Base-by-base conservation (phyloP, 1,284 basidiomycete species). In the Testicularia cyperi region DNA sequence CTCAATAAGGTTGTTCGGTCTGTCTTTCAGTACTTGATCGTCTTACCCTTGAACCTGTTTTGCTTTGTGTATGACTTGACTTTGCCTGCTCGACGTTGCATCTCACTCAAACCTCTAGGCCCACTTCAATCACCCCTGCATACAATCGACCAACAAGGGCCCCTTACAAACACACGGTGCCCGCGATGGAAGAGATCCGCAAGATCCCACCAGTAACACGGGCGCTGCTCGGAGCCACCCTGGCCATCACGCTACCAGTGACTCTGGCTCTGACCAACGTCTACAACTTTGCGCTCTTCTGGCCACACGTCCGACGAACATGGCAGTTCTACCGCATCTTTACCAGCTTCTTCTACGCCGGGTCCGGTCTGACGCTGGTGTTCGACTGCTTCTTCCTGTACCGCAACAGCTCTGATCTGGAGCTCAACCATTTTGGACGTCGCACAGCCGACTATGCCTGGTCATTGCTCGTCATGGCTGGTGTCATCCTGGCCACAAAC, bases 191-290 rank as follows among this genome's bases (percentile, higher is more conserved):
- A 19, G 58, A 62, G 38, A 56, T 62, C 37, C 52, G 52, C 52
- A 89, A 90, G 79, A 88, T 92, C 3, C 90, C 90, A 0, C 86
- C 88, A 33, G 86, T 92, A 16, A 92, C 90, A 3, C 83, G 89
- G 23, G 84, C 85, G 51, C 75, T 90, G 16, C 81, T 85, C 38
- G 79, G 78, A 9, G 85, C 86, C 1, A 83, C 84, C 3, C 71
- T 86, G 2, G 82, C 78, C 0, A 78, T 90, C 27, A 83, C 88
- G 0, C 24, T 86, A 0, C 83, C 88, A 0, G 79, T 82, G 27
- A 75, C 88, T 48, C 76, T 87, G 56, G 77, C 82, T 12, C 48
- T 89, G 6, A 70, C 88, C 15, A 78, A 81, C 2, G 77, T 80
- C 0, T 84, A 85, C 72, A 80, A 76, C 28, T 54, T 88, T 51